A percentile compares a stretch with the other conserved stretches of the same genome.
These are phyloP conservation scores for Erodium trifolium DNA, from an alignment of 441 rosid species.

Conservation along the genomic window DNA sequence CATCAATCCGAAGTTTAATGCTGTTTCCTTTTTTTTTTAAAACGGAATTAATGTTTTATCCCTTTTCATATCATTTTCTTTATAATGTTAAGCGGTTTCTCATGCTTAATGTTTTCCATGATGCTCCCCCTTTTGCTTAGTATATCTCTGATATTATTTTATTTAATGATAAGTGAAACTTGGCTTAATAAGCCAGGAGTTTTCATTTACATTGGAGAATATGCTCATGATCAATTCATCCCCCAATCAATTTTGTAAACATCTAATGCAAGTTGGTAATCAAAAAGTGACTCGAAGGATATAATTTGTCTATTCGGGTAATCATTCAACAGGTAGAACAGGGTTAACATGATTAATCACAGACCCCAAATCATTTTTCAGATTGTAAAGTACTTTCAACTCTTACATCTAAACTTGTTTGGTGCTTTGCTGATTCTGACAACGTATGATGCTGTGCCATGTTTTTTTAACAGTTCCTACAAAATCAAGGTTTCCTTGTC, in stretches of 20 bases:
- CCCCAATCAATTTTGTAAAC: neutral
- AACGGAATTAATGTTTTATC: too few species aligned
- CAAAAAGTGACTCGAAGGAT: neutral
- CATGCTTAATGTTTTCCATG: neutral
- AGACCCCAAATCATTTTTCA: neutral
- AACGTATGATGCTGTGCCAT: neutral
- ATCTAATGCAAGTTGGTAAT: slow-evolving; percentile 12
- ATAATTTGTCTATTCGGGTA: neutral
- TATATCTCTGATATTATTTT: neutral
- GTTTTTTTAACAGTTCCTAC: slow-evolving; percentile 39
- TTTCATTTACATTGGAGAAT: neutral
- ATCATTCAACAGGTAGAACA: neutral
- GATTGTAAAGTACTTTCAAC: neutral
- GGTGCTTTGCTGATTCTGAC: neutral
- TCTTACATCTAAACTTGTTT: neutral
- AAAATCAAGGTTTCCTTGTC: slow-evolving; percentile 56
- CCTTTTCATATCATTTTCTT: neutral
- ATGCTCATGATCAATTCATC: slow-evolving; percentile 15
- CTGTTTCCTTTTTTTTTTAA: too few species aligned
- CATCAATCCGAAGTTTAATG: slow-evolving; percentile 16
- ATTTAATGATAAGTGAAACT: neutral
- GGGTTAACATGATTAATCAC: neutral
- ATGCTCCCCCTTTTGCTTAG: neutral
- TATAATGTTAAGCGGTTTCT: neutral
- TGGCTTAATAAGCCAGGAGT: neutral